These are phyloP conservation scores for Entrophospora sp. DNA, from an alignment of 192 early-diverging fungal genomes.

Conservation along the genomic window DNA sequence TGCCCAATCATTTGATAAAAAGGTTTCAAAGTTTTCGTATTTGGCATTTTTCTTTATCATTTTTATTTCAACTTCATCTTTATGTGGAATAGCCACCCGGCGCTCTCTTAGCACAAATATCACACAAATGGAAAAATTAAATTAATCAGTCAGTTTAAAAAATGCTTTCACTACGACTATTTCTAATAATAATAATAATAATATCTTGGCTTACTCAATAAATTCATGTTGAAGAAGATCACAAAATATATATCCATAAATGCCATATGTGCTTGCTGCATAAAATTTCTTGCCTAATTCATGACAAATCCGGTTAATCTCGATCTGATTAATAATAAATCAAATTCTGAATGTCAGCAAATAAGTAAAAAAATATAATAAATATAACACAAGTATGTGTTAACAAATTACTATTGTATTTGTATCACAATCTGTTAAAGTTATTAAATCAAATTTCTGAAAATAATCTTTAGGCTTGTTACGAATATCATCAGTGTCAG, in stretches of 20 bases:
- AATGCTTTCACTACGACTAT: no score
- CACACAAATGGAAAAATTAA: no score
- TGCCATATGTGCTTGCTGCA: constrained; percentile 58
- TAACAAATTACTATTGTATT: constrained; percentile 42
- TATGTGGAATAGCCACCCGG: constrained; percentile 20
- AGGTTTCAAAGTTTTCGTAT: constrained; percentile 31
- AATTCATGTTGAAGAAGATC: constrained; percentile 63
- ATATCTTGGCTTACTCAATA: constrained; percentile 32
- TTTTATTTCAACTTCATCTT: constrained; percentile 32
- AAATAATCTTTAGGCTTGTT: constrained; percentile 45
- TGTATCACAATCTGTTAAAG: constrained; percentile 38
- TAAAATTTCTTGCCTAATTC: constrained; percentile 50
- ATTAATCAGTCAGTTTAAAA: no score
- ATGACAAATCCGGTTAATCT: constrained; percentile 57
- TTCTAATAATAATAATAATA: background rate
- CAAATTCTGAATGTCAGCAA: no score
- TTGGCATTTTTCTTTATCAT: constrained; percentile 22
- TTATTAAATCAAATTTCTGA: constrained; percentile 60
- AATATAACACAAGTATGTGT: no score
- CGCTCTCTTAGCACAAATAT: constrained; percentile 22
- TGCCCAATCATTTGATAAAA: constrained; percentile 31
- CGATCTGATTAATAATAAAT: constrained; percentile 24
- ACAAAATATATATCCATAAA: constrained; percentile 80
- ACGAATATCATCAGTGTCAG: constrained; percentile 35
- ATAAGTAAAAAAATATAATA: no score